Evolutionary conservation across 2,329 filamentous ascomycete species (phyloP).

Genomic region (Colletotrichum caudatum): DNA sequence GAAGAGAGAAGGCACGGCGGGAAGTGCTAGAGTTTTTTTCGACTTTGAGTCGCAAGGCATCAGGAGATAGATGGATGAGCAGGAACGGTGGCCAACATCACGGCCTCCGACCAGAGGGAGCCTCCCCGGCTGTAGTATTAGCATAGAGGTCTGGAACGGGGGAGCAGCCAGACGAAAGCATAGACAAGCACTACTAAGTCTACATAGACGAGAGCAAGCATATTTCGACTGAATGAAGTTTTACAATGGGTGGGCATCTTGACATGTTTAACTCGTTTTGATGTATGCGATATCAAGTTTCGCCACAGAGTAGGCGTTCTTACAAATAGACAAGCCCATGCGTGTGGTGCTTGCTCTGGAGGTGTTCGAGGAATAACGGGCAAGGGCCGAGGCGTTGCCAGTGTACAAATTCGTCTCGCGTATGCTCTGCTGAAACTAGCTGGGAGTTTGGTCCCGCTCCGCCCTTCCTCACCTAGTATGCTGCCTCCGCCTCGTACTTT

Average conservation of each 20-base stretch:
- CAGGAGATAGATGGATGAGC: neutral
- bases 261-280: neutral
- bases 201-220: slow-evolving; percentile 7
- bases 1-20: neutral
- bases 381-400: no score
- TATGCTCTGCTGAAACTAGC: neutral
- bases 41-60: neutral
- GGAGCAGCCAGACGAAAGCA: neutral
- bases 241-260: neutral
- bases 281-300: neutral
- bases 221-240: slow-evolving; percentile 12
- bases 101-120: neutral
- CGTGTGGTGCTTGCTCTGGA: neutral
- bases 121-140: neutral
- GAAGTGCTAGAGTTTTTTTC: neutral
- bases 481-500: neutral
- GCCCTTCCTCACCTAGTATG: neutral
- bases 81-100: neutral
- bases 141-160: neutral
- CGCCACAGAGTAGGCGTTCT: neutral
- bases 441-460: neutral
- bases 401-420: neutral
- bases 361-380: neutral
- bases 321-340: no score
- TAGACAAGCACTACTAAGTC: neutral